These are phyloP conservation scores for Cavenderia fasciculata DNA, from an alignment of 78 protist genomes.

Conservation along the genomic window DNA sequence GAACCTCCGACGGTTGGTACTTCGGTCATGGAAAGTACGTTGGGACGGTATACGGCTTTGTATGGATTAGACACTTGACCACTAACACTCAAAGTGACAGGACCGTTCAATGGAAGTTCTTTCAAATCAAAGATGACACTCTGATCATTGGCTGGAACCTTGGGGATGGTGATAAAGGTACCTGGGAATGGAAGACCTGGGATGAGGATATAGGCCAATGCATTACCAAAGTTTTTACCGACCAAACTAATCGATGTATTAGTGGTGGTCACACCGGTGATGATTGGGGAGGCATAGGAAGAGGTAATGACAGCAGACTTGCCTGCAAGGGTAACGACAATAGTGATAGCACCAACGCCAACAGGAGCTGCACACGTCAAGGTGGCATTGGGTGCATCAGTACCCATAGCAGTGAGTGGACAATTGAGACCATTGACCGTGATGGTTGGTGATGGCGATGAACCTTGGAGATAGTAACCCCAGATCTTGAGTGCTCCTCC, in stretches of 20 bases:
- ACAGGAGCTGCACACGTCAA: not conserved
- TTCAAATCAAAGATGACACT: too few species aligned
- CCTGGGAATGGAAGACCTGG: too few species aligned
- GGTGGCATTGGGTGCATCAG: too few species aligned
- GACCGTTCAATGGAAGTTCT: too few species aligned
- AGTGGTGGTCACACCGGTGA: not conserved
- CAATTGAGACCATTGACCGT: too few species aligned
- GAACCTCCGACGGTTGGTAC: not conserved
- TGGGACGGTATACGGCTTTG: not conserved
- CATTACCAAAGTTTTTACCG: conserved; percentile 34
- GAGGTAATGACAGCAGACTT: not conserved
- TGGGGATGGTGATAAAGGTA: too few species aligned
- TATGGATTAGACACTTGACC: not conserved
- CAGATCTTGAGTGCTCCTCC: conserved; percentile 9
- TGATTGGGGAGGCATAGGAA: conserved; percentile 3
- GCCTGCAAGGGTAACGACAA: conserved; percentile 2
- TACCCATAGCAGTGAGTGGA: not conserved
- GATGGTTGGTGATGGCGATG: too few species aligned
- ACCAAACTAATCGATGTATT: not conserved
- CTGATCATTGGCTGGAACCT: too few species aligned
- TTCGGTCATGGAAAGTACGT: not conserved
- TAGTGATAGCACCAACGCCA: not conserved
- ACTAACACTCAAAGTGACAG: not conserved
- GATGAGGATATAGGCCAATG: not conserved
- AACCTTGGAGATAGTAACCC: conserved; percentile 4